These are phyloP conservation scores for Inosperma sp. DNA, from an alignment of 768 basidiomycete species.

Conservation along the genomic window DNA sequence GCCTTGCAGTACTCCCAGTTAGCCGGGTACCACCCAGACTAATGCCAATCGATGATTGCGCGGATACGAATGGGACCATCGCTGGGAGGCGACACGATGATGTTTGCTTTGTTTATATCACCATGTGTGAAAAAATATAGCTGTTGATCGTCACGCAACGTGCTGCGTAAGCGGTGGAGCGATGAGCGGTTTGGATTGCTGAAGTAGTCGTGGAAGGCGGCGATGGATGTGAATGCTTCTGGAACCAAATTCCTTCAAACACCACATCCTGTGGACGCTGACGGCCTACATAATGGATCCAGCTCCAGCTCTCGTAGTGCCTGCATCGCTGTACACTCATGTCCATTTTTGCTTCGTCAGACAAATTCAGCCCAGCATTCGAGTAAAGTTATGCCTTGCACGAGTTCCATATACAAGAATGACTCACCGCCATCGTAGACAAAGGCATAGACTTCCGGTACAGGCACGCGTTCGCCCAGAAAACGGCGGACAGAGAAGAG, in stretches of 20 bases:
- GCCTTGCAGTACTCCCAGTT: conserved; percentile 10
- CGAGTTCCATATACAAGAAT: conserved; percentile 2
- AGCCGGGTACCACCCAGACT: conserved; percentile 4
- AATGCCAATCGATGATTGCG: conserved; percentile 1
- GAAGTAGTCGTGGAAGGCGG: conserved; percentile 1
- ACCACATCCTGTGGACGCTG: conserved; percentile 1
- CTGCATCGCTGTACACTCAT: neutral
- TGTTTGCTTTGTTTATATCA: neutral
- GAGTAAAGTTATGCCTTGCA: conserved; percentile 4
- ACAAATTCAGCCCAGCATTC: conserved; percentile 6
- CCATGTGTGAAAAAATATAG: neutral
- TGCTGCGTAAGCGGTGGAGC: neutral
- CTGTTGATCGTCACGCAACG: neutral
- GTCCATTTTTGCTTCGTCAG: conserved; percentile 1
- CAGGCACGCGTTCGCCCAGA: neutral
- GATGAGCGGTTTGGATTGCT: neutral
- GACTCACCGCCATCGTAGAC: neutral
- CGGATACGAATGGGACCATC: neutral
- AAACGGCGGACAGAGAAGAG: neutral
- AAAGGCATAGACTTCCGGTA: conserved; percentile 1
- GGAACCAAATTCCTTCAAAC: neutral
- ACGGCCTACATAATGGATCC: neutral
- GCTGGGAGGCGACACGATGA: conserved; percentile 1
- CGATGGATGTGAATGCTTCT: too few relatives aligned
- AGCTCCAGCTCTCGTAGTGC: neutral